Conservation (phyloP, 1,284 basidiomycete species). For the Wallemia hederae region DNA sequence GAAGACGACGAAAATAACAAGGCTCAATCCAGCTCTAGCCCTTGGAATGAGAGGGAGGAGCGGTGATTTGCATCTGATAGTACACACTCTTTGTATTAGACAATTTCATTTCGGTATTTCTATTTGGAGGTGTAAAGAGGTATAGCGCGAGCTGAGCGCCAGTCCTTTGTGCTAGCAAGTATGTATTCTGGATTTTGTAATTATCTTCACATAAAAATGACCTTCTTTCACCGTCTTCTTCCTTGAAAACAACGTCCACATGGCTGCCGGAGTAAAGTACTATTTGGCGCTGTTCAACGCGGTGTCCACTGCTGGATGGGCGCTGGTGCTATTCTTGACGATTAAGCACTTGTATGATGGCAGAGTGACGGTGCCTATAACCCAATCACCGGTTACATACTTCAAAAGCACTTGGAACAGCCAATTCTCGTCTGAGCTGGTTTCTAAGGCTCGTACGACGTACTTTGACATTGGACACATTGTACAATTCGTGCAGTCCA, state of each 20-base stretch:
- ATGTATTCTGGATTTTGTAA: no score
- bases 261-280: not conserved
- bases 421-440: not conserved
- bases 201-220: not conserved
- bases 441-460: not conserved
- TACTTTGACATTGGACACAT: not conserved
- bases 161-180: no score
- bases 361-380: not conserved
- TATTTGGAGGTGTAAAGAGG: no score
- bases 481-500: conserved; percentile 34
- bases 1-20: not conserved
- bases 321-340: not conserved
- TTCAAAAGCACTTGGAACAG: not conserved
- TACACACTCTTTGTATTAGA: not conserved
- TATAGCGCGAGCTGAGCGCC: no score
- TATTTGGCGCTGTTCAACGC: not conserved
- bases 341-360: not conserved
- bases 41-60: not conserved
- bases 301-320: not conserved
- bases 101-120: no score
- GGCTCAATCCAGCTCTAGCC: not conserved
- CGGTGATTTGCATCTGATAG: not conserved
- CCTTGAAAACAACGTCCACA: not conserved
- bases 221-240: not conserved
- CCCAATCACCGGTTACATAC: not conserved